Evolutionary conservation across 2,329 filamentous ascomycete species (phyloP), one percentile per base, ranked within the genome.

Genomic region (Talaromyces marneffei): DNA sequence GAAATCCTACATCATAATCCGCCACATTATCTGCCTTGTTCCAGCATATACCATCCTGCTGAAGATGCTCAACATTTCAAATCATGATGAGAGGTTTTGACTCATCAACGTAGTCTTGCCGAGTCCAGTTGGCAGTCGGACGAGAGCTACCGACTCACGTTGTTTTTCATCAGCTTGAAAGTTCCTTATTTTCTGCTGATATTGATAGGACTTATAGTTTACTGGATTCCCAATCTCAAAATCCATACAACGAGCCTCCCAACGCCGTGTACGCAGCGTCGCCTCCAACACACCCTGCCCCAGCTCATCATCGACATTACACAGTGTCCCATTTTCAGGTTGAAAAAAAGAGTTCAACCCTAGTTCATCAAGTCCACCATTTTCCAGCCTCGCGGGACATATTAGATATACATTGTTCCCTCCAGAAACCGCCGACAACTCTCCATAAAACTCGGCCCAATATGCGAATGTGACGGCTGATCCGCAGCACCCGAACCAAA

Each of bases 191-290:
- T 8, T 8, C 0, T 7, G 8, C 16, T 10, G 42, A 46, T 16
- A 7, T 31, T 35, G 10, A 12, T 18, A 14, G 16, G 27, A 25
- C 5, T 56, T 31, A 56, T n/a, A 39, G 6, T 56, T 27, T 8
- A 42, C 23, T 42, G 40, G 14, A 56, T 56, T 56, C 33, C 52
- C 53, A 56, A 40, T 56, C 20, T 56, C 35, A 4, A n/a, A 56
- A 42, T 18, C 35, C 31, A 35, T 53, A 18, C n/a, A 53, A 35
- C 10, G n/a, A 53, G 0, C 23, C 16, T 7, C 48, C 29, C 48
- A 53, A 23, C 6, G n/a, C 8, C 48, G 29, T 37, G 23, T 37
- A 53, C 29, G 29, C 29, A 18, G n/a, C 31, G 23, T 53, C 18
- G 29, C n/a, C n/a, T 53, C 29, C 6, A 23, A 4, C 4, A 37